phyloP scores from a whole-genome alignment of 768 basidiomycete genomes.

The Pleurotus cornucopiae region DNA sequence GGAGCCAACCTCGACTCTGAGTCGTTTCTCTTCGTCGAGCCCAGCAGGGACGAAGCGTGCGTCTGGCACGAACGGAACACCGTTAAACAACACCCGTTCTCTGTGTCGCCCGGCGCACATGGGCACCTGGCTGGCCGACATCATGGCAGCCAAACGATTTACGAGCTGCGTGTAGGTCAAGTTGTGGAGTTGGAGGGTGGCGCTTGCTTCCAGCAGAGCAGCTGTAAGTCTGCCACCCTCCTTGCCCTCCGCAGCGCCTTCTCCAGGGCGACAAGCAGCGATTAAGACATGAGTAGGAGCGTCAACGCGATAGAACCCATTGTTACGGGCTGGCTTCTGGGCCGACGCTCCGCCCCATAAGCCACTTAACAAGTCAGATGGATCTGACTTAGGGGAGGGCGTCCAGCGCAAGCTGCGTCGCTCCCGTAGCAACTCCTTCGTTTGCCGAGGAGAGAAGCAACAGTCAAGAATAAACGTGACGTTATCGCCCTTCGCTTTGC shows the following conservation, averaged over 20 bases:
- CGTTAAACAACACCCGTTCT: slow-evolving; percentile 49
- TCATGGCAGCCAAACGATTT: slow-evolving; percentile 32
- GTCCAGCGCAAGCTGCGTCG: slow-evolving; percentile 56
- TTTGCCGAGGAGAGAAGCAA: slow-evolving; percentile 48
- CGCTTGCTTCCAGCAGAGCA: slow-evolving; percentile 44
- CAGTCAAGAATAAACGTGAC: slow-evolving; percentile 66
- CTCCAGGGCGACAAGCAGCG: slow-evolving; percentile 51
- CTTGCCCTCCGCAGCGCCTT: slow-evolving; percentile 56
- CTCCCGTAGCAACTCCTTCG: slow-evolving; percentile 33
- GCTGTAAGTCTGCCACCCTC: slow-evolving; percentile 60
- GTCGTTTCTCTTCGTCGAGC: slow-evolving; percentile 27
- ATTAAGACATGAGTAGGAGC: slow-evolving; percentile 47
- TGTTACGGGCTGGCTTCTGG: slow-evolving; percentile 28
- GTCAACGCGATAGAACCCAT: slow-evolving; percentile 40
- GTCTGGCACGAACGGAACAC: slow-evolving; percentile 51
- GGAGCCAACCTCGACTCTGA: slow-evolving; percentile 54
- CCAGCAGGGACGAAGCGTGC: slow-evolving; percentile 41
- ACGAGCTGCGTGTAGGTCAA: slow-evolving; percentile 47
- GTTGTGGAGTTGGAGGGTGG: slow-evolving; percentile 46
- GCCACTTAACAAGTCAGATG: slow-evolving; percentile 51
- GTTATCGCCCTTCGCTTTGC: slow-evolving; percentile 58
- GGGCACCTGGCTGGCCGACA: slow-evolving; percentile 42
- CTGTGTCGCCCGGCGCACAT: slow-evolving; percentile 46
- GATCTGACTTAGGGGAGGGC: slow-evolving; percentile 46
- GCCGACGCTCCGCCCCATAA: slow-evolving; percentile 50